Percentiles rank a stretch among this genome's conserved stretches.
Evolutionary conservation across 2,329 filamentous ascomycete genomes (phyloP).

Genomic region (Diaporthe helianthi): DNA sequence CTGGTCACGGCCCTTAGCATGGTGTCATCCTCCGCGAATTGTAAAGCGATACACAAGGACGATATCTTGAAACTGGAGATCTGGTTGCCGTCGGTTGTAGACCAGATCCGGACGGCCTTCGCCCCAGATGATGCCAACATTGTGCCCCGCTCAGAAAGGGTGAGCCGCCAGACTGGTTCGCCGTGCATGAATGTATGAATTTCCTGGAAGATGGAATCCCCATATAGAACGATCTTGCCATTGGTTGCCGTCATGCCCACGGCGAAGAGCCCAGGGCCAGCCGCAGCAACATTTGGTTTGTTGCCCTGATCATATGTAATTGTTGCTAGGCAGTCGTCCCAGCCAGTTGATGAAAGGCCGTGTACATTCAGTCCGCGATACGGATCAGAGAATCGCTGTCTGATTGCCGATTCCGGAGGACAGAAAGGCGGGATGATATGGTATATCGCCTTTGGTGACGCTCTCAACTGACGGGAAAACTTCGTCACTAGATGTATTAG

Average conservation of each 20-base stretch:
- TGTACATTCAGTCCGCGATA: constrained; percentile 36
- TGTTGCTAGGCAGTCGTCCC: constrained; percentile 39
- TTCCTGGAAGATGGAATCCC: neutral
- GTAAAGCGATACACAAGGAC: constrained; percentile 28
- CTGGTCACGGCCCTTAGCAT: constrained; percentile 2
- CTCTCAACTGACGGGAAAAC: constrained; percentile 35
- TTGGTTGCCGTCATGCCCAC: constrained; percentile 31
- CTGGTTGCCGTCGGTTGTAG: constrained; percentile 24
- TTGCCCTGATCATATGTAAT: constrained; percentile 34
- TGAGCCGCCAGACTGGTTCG: constrained; percentile 36
- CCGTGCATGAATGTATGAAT: neutral
- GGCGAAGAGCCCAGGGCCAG: constrained; percentile 31
- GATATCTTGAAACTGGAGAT: constrained; percentile 27
- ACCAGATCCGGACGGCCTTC: constrained; percentile 35
- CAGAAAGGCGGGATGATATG: constrained; percentile 40
- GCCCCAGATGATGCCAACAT: constrained; percentile 34
- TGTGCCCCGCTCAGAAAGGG: constrained; percentile 34
- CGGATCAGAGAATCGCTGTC: constrained; percentile 35
- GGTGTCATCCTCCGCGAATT: constrained; percentile 24
- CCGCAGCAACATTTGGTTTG: constrained; percentile 29
- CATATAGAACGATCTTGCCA: constrained; percentile 5
- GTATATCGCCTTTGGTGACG: constrained; percentile 36
- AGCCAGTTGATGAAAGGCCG: constrained; percentile 30
- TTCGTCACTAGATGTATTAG: constrained; percentile 38
- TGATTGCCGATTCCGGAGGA: constrained; percentile 37